Evolutionary conservation across 1,139 yeast species (phyloP), one percentile per base, ranked within the genome.

Genomic region (Debaryomyces sp.): DNA sequence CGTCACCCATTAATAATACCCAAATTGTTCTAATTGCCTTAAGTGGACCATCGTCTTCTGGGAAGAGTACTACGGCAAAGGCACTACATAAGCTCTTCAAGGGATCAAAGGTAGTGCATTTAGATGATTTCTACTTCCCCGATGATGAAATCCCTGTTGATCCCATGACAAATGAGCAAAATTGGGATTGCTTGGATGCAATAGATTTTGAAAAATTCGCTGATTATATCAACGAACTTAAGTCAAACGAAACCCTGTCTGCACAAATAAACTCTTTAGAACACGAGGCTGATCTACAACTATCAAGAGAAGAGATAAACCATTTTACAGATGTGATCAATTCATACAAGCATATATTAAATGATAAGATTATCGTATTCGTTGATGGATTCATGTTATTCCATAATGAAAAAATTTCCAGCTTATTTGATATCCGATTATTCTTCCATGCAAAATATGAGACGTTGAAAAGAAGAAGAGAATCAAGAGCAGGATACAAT

Each of bases 161-260:
- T 57, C 63, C 70, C 17, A 66, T 57, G 7, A 68, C 78, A 6
- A 80, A 84, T 0, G 80, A 83, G 27, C 80, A 80, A 48, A 87
- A 94, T 64, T 94, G 99, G 99, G 99, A 94, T 65, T 87, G 90
- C 51, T 88, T 95, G 0, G 94, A 82, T 40, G 96, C 98, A 1
- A 78, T 94, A 22, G 86, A 92, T 62, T 75, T 90, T 53, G 73
- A 64, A 0, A 68, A 72, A 21, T 79, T 92, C 62, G 67, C 63
- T 2, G 48, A 63, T 3, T 66, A 64, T 55, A 57, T 76, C 8
- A 43, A 45, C 15, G 50, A 54, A 10, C 50, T 75, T 3, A 68
- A 63, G 49, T n/a, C 41, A 1, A 64, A 65, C 2, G 49, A 47
- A 2, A 47, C 47, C 4, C 22, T 53, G 6, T 44, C 43, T 2